These are phyloP conservation scores for Aspergillus tamarii DNA, from an alignment of 2,329 filamentous ascomycete species.

Conservation along the genomic window DNA sequence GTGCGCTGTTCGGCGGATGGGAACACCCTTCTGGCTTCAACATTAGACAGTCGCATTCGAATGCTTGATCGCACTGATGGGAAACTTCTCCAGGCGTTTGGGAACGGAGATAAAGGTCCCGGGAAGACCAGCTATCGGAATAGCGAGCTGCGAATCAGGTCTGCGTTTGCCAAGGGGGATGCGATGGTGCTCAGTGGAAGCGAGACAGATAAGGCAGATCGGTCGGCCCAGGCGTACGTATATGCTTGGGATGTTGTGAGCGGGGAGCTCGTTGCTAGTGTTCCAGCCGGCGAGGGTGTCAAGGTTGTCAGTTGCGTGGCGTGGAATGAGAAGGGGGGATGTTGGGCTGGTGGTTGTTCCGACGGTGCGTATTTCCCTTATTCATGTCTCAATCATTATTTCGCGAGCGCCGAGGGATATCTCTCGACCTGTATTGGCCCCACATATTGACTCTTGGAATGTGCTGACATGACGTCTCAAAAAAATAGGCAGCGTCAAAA, in stretches of 20 bases:
- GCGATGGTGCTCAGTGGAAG: conserved; percentile 79
- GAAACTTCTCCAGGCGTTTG: conserved; percentile 72
- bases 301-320: conserved; percentile 50
- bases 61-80: conserved; percentile 81
- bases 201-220: conserved; percentile 55
- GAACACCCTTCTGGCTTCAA: conserved; percentile 72
- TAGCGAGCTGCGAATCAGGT: conserved; percentile 72
- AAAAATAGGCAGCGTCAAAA: conserved; percentile 24
- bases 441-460: background rate
- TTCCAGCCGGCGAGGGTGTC: conserved; percentile 51
- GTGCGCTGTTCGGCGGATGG: conserved; percentile 72
- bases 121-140: conserved; percentile 56
- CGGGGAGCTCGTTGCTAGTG: conserved; percentile 66
- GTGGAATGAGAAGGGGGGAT: conserved; percentile 46
- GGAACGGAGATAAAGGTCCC: conserved; percentile 40
- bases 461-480: conserved; percentile 1
- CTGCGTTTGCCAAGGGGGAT: conserved; percentile 74
- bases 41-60: conserved; percentile 74
- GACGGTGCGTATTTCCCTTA: conserved; percentile 38
- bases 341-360: conserved; percentile 47
- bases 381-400: background rate
- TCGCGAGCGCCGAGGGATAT: too few relatives aligned
- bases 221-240: conserved; percentile 32
- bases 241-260: conserved; percentile 81
- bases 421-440: background rate